A percentile compares a stretch with the other conserved stretches of the same genome.
These are phyloP conservation scores for Croton laevigatus DNA, from an alignment of 441 rosid genomes.

Conservation along the genomic window DNA sequence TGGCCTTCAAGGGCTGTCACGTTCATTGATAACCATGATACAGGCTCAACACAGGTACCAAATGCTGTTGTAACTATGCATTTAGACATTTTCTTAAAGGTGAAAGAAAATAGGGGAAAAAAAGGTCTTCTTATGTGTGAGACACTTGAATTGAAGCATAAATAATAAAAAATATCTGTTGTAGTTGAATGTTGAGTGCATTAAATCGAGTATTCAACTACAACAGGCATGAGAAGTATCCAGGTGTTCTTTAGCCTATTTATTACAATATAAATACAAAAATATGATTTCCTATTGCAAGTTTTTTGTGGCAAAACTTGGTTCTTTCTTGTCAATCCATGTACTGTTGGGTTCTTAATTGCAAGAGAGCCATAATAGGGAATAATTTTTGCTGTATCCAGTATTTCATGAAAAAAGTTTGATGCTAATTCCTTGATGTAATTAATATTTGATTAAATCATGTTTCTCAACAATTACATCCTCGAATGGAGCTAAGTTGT, in stretches of 20 bases:
- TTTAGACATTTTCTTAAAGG: neutral
- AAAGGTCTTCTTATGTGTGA: neutral
- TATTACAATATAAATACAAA: neutral
- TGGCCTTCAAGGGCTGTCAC: conserved; percentile 97
- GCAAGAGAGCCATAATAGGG: neutral
- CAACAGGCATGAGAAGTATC: neutral
- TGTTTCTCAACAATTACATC: neutral
- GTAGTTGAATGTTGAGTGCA: neutral
- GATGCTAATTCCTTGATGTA: neutral
- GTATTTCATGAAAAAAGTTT: neutral
- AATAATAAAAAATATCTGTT: neutral
- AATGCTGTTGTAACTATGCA: neutral
- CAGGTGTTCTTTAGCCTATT: neutral
- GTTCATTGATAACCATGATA: conserved; percentile 89
- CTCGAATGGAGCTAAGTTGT: neutral
- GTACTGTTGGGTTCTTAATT: neutral
- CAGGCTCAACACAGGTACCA: conserved; percentile 90
- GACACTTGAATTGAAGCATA: neutral
- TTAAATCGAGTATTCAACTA: no score
- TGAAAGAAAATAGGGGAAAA: no score
- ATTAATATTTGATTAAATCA: neutral
- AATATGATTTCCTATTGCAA: neutral
- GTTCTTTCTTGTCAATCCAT: neutral
- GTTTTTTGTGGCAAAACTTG: neutral
- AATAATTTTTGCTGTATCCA: neutral